phyloP scores from a whole-genome alignment of 345 rosid species.

The Citrus mangshanensis region DNA sequence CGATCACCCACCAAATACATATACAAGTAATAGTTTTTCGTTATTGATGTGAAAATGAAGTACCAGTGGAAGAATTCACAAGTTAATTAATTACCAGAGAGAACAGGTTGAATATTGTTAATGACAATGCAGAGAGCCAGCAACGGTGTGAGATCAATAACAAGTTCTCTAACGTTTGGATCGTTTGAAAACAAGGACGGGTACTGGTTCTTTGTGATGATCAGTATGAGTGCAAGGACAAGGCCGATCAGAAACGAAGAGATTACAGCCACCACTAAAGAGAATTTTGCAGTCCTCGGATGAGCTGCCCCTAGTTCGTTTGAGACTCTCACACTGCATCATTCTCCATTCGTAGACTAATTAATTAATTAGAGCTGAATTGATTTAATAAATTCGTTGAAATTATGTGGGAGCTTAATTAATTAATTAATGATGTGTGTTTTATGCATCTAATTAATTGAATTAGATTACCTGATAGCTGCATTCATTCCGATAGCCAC shows the following conservation, averaged over 20 bases:
- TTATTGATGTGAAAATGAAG: too few relatives aligned
- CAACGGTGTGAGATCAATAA: constrained; percentile 64
- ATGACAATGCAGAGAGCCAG: constrained; percentile 64
- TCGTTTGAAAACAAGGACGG: constrained; percentile 66
- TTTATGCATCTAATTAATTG: neutral
- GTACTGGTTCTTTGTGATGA: constrained; percentile 40
- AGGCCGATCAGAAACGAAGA: constrained; percentile 54
- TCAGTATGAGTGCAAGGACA: constrained; percentile 35
- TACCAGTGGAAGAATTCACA: too few relatives aligned
- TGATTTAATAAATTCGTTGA: neutral
- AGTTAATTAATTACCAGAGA: constrained; percentile 52
- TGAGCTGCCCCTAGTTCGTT: constrained; percentile 82
- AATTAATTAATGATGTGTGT: neutral
- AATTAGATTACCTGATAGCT: constrained; percentile 28
- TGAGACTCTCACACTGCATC: constrained; percentile 67
- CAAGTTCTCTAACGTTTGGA: constrained; percentile 44
- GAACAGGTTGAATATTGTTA: constrained; percentile 79
- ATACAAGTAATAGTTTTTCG: too few relatives aligned
- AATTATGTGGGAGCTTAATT: neutral
- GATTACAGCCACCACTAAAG: constrained; percentile 52
- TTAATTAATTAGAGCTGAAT: neutral
- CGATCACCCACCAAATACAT: too few relatives aligned
- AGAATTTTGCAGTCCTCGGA: constrained; percentile 56
- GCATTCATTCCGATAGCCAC: constrained; percentile 75
- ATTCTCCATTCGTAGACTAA: neutral